Base-by-base conservation (phyloP, 495 filamentous ascomycete species). In the Talaromyces thailandensis region DNA sequence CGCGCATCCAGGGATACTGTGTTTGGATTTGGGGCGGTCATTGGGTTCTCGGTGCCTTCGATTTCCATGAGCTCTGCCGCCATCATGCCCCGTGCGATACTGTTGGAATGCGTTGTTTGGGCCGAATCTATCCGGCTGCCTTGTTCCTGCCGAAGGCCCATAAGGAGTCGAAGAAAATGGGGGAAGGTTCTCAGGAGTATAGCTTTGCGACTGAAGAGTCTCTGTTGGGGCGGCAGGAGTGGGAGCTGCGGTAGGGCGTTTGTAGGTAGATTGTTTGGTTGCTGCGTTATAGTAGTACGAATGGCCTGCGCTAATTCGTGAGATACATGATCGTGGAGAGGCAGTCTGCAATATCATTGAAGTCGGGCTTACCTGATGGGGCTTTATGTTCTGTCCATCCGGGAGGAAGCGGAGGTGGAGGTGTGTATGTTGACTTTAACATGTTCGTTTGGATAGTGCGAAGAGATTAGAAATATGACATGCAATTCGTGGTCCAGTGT, bases 371-470 rank as follows among this genome's bases (percentile, higher is more conserved):
- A 86, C 86, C 92, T 62, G 89, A 87, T 16, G 92, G 92, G 62
- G 93, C 90, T 78, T 88, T 92, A 74, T 97, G 92, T 73, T 96
- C 90, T 26, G 90, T 91, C 93, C 93, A 98, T 24, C 90, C 93
- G 24, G 85, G 81, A 7, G 87, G 86, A 3, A 96, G 76, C 18
- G 89, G 86, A 56, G 80, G 77, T 32, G 76, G 75, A 18, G 76
- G 64, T 25, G 63, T 68, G 62, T 80, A 76, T 31, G 77, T 79
- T 1, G 77, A 80, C 59, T 69, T 79, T 12, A 80, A 69, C 75
- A 80, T 79, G 29, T 23, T 69, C 3, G n/a, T 29, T 37, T 24
- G 23, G 14, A 58, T 31, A 25, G 31, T 24, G 14, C 21, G 3
- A 53, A 14, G 25, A 28, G 5, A 28, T 6, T 8, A 0, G 24